phyloP scores from a whole-genome alignment of 345 rosid genomes.

The Sapria himalayana region DNA sequence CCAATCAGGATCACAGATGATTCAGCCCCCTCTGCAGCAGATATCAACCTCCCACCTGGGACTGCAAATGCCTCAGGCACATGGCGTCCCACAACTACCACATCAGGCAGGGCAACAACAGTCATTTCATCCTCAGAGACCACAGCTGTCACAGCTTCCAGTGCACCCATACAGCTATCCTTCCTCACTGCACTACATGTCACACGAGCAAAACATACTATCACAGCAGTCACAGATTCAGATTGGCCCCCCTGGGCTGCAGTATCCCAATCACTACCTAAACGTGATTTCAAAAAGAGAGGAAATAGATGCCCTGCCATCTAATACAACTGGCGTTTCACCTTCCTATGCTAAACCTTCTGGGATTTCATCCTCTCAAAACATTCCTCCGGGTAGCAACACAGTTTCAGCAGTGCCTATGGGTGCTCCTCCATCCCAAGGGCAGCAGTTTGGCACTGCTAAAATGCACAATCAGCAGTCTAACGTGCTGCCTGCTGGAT shows the following conservation, averaged over 20 bases:
- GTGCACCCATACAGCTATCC: conserved; percentile 22
- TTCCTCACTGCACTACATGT: conserved; percentile 30
- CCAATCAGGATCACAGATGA: conserved; percentile 32
- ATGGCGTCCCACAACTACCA: conserved; percentile 19
- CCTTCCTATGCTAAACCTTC: conserved; percentile 38
- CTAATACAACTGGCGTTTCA: conserved; percentile 34
- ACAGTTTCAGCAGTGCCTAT: conserved; percentile 20
- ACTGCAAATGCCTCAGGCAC: conserved; percentile 35
- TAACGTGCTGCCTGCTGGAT: conserved; percentile 24
- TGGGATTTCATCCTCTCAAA: conserved; percentile 34
- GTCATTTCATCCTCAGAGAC: conserved; percentile 23
- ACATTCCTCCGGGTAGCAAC: conserved; percentile 24
- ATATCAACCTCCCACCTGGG: conserved; percentile 22
- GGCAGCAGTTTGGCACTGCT: conserved; percentile 33
- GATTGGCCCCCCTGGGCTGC: conserved; percentile 32
- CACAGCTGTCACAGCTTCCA: conserved; percentile 18
- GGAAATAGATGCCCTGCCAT: conserved; percentile 35
- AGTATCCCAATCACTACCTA: conserved; percentile 26
- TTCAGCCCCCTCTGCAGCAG: conserved; percentile 42
- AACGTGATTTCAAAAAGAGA: conserved; percentile 26
- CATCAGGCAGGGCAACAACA: conserved; percentile 30
- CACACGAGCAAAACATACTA: conserved; percentile 31
- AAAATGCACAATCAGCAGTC: conserved; percentile 33
- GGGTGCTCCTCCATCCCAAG: conserved; percentile 23
- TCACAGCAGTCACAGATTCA: conserved; percentile 31